Evolutionary conservation across 768 basidiomycete genomes (phyloP).

Genomic region (Rhodotorula paludigena): DNA sequence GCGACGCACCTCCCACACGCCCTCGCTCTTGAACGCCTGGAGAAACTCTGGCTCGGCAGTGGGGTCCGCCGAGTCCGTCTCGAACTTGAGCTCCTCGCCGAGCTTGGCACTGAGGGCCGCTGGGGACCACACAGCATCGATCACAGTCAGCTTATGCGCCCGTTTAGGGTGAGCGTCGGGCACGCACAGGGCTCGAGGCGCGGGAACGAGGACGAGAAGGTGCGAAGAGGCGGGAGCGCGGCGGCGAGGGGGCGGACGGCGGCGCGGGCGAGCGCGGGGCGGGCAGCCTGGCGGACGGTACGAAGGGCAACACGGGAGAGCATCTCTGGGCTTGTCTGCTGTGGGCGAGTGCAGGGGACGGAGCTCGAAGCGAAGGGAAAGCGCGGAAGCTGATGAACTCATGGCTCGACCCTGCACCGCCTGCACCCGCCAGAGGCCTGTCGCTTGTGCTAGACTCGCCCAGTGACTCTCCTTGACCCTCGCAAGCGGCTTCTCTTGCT

Average conservation of each 20-base stretch:
- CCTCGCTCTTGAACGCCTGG: constrained; percentile 64
- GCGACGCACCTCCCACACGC: constrained; percentile 67
- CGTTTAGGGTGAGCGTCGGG: no score
- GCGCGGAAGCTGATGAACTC: not conserved
- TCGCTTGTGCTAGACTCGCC: not conserved
- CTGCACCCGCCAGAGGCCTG: not conserved
- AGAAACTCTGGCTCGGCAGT: constrained; percentile 66
- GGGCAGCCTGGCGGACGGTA: not conserved
- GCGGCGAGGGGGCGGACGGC: constrained; percentile 11
- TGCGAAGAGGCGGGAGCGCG: not conserved
- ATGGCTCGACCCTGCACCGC: no score
- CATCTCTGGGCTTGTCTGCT: not conserved
- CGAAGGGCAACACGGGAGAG: constrained; percentile 11
- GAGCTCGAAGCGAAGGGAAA: no score
- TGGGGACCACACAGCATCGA: not conserved
- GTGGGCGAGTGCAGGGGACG: not conserved
- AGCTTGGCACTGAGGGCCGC: constrained; percentile 68
- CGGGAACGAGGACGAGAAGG: constrained; percentile 12
- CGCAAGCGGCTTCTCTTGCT: no score
- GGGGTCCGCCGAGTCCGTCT: constrained; percentile 57
- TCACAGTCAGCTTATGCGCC: no score
- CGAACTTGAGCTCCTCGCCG: constrained; percentile 76
- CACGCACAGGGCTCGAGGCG: constrained; percentile 26
- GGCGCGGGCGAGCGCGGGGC: not conserved
- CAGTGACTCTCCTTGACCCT: no score